A percentile compares a stretch with the other conserved stretches of the same genome.
Evolutionary conservation across 139 green algal species (phyloP).

Genomic region (Volvox reticuliferus): DNA sequence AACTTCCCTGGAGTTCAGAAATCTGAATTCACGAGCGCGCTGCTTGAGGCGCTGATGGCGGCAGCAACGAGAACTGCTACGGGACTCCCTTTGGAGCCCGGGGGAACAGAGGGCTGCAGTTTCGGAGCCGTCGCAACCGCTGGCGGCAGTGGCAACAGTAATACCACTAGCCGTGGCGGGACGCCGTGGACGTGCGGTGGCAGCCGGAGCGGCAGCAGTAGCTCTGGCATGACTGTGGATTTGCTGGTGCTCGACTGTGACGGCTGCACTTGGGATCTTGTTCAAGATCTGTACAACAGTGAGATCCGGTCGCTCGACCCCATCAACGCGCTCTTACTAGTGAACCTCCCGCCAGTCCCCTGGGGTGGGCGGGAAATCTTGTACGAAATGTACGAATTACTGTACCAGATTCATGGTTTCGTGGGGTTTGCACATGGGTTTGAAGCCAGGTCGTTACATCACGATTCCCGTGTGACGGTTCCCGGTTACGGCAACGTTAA

Average conservation of each 20-base stretch:
- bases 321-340: background rate
- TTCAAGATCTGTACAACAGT: conserved; percentile 5
- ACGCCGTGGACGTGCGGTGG: no score
- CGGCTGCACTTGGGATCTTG: background rate
- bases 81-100: no score
- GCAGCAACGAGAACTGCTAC: no score
- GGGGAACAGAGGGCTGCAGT: no score
- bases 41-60: background rate
- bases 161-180: no score
- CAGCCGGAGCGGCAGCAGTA: background rate
- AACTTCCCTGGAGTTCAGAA: no score
- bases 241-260: background rate
- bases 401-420: conserved; percentile 47
- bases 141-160: no score
- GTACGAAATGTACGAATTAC: conserved; percentile 34
- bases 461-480: no score
- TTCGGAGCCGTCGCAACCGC: no score
- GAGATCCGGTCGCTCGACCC: background rate
- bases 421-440: conserved; percentile 4
- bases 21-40: background rate
- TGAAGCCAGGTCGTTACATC: no score
- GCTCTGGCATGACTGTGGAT: background rate
- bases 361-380: background rate
- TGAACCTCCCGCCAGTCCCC: background rate
- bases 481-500: no score